Evolutionary conservation across 2,329 filamentous ascomycete species (phyloP).

Genomic region (Aspergillus sp.): DNA sequence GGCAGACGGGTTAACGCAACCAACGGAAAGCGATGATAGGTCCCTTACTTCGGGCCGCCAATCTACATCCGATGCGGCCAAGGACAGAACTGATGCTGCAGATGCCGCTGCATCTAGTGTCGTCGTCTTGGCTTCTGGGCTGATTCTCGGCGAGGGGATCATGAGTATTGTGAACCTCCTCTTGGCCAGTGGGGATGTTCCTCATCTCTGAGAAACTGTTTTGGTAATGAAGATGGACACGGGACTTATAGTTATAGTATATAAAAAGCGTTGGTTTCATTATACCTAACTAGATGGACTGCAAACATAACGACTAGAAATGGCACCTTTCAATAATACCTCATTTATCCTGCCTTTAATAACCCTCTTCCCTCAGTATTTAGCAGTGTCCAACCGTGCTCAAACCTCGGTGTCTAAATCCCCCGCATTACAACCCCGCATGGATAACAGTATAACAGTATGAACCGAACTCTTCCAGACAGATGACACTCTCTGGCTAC

Average conservation of each 20-base stretch:
- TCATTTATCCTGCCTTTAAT: no score
- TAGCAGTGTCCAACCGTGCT: no score
- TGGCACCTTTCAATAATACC: no score
- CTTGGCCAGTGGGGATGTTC: slow-evolving; percentile 73
- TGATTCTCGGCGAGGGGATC: slow-evolving; percentile 90
- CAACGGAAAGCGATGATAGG: not conserved
- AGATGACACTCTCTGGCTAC: no score
- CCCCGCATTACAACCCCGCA: no score
- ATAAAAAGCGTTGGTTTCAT: not conserved
- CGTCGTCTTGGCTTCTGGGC: slow-evolving; percentile 83
- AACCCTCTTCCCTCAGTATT: no score
- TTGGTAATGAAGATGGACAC: not conserved
- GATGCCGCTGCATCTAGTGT: slow-evolving; percentile 59
- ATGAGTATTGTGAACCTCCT: slow-evolving; percentile 87
- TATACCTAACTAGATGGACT: no score
- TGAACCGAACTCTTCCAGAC: no score
- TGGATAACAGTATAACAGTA: no score
- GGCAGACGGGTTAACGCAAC: not conserved
- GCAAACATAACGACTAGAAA: no score
- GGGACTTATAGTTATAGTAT: not conserved
- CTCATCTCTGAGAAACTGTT: slow-evolving; percentile 59
- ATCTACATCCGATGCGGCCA: slow-evolving; percentile 43
- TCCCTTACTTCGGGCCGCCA: not conserved
- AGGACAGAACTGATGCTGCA: slow-evolving; percentile 9
- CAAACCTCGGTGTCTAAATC: no score